Evolutionary conservation across 2,329 filamentous ascomycete species (phyloP), one percentile per base, ranked within the genome.

Genomic region (Fusarium odoratissimum): DNA sequence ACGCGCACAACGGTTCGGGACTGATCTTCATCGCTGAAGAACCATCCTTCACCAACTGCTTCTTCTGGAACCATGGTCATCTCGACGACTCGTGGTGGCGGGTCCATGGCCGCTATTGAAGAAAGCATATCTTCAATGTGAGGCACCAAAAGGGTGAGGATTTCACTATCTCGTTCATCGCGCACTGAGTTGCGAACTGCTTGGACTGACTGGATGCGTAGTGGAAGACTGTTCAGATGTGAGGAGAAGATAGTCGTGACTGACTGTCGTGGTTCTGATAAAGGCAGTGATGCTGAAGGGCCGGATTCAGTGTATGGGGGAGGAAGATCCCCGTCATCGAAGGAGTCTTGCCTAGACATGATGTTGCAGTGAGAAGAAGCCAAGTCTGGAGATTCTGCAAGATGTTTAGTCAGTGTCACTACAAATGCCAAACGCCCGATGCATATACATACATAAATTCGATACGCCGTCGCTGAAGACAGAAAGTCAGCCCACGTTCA

Each of bases 51-150:
- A 1, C 78, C 80, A 1, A 88, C 82, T 8, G 83, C 83, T 8
- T 76, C 74, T 4, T 75, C 82, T 0, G 87, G 86, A 0, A 88
- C 81, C 40, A 89, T 76, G 12, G 82, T 83, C 48, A 87, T 80
- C 54, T 86, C 83, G 2, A 85, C 82, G 1, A 81, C 58, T 4
- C 76, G 69, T 2, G 82, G 81, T 1, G 80, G 74, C 1, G 75
- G 76, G 6, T 81, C 74, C 45, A 80, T 72, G 9, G 74, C 69
- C 4, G 80, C 81, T 31, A 87, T 75, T 19, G 82, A 79, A 3
- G 79, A 77, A 4, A 88, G 70, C 67, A 88, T 84, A 3, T 77
- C 72, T 41, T 85, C 82, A 51, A 88, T 73, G 45, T 81, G 78
- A 7, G 84, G 84, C 0, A 84, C 76, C 6, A 87, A 67, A 5